Percentiles rank a stretch among this genome's conserved stretches.
These are phyloP conservation scores for Melaleuca quinquenervia DNA, from an alignment of 345 rosid species.

Conservation along the genomic window DNA sequence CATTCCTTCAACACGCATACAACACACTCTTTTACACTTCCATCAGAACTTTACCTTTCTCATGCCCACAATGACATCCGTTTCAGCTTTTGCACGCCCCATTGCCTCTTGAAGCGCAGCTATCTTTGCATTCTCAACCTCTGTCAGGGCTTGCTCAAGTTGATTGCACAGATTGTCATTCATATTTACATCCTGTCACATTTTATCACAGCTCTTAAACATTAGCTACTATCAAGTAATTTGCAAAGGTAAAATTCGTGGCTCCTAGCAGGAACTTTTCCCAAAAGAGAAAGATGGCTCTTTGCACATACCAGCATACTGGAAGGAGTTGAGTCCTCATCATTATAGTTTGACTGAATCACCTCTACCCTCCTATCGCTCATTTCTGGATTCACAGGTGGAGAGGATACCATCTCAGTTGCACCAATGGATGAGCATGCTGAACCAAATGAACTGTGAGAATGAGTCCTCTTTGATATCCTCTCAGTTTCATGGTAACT, in stretches of 20 bases:
- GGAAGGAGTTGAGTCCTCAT: conserved; percentile 33
- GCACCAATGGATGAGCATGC: conserved; percentile 19
- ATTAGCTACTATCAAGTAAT: background rate
- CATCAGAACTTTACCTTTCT: conserved; percentile 34
- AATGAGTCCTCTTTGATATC: conserved; percentile 17
- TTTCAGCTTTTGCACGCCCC: conserved; percentile 62
- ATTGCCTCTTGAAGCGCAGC: conserved; percentile 54
- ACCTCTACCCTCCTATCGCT: conserved; percentile 13
- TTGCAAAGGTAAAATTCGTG: background rate
- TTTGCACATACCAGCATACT: conserved; percentile 41
- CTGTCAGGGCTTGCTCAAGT: conserved; percentile 38
- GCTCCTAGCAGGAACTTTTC: background rate
- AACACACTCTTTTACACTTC: background rate
- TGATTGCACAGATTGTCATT: conserved; percentile 42
- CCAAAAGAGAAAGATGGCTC: background rate
- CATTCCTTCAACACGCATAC: background rate
- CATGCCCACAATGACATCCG: conserved; percentile 49
- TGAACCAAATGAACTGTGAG: conserved; percentile 22
- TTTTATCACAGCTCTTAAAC: conserved; percentile 7
- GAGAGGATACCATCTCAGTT: conserved; percentile 5
- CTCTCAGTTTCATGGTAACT: conserved; percentile 33
- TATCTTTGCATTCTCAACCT: conserved; percentile 47
- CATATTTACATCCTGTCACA: conserved; percentile 43
- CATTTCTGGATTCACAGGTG: conserved; percentile 10
- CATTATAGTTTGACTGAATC: conserved; percentile 3